Evolutionary conservation across 73 alveolate species (phyloP).

Genomic region (Paraurostyla sp.): DNA sequence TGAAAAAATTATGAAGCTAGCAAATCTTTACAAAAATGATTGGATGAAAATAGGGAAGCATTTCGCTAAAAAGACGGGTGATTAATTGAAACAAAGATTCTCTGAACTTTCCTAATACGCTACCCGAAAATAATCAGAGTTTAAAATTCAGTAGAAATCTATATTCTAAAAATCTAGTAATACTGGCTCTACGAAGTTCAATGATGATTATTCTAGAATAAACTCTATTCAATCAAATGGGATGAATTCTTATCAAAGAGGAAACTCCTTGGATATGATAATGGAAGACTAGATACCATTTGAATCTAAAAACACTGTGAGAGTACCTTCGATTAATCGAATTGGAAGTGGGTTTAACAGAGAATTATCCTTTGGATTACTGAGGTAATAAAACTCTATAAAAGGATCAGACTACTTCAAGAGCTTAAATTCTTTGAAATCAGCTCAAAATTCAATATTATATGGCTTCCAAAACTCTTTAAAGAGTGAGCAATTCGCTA

Average conservation of each 20-base stretch:
- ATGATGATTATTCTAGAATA: conserved; percentile 4
- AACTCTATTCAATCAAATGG: not conserved
- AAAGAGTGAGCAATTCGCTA: not conserved
- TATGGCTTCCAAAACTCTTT: too few species aligned
- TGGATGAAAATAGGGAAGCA: conserved; percentile 23
- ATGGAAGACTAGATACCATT: conserved; percentile 14
- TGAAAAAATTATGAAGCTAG: not conserved
- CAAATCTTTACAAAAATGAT: not conserved
- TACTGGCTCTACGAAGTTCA: not conserved
- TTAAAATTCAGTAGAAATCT: not conserved
- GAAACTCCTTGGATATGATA: not conserved
- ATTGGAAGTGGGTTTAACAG: conserved; percentile 4
- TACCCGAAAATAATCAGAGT: not conserved
- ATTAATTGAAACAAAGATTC: not conserved
- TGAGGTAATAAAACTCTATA: not conserved
- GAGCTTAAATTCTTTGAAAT: not conserved
- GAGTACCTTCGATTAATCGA: not conserved
- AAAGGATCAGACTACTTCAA: not conserved
- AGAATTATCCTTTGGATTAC: not conserved
- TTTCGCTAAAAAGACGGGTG: not conserved
- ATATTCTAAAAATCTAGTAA: not conserved
- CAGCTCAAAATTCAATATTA: too few species aligned
- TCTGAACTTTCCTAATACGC: not conserved
- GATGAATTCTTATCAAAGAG: not conserved
- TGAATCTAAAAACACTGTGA: not conserved